These are phyloP conservation scores for Odonthalia washingtoniensis DNA, from an alignment of 31 red algal species.

Conservation along the genomic window DNA sequence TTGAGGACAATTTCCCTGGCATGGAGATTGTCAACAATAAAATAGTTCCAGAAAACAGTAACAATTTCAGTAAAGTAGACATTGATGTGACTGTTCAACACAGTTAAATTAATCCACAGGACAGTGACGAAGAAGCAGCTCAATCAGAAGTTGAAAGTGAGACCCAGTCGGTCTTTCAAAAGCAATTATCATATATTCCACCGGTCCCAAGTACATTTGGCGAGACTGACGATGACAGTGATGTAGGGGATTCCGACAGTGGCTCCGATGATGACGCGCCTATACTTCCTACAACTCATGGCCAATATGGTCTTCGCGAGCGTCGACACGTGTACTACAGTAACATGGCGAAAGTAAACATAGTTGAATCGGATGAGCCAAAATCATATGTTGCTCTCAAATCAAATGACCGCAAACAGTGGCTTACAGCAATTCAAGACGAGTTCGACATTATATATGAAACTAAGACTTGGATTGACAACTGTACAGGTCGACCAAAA, in stretches of 20 bases:
- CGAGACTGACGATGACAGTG: neutral
- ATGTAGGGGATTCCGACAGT: neutral
- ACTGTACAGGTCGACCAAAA: neutral
- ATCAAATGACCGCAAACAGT: slow-evolving; percentile 24
- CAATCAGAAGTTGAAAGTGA: neutral
- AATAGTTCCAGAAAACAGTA: too few species aligned
- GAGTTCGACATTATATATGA: slow-evolving; percentile 33
- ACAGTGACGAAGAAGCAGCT: neutral
- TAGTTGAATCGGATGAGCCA: slow-evolving; percentile 35
- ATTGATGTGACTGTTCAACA: neutral
- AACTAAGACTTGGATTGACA: slow-evolving; percentile 16
- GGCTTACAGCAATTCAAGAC: slow-evolving; percentile 31
- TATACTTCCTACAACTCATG: neutral
- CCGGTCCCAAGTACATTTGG: neutral
- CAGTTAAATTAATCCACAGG: neutral
- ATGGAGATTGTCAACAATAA: too few species aligned
- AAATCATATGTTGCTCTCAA: slow-evolving; percentile 1
- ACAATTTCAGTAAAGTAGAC: neutral
- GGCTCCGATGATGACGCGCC: too few species aligned
- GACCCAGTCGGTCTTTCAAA: too few species aligned
- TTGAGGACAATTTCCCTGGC: slow-evolving; percentile 26
- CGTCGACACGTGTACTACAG: neutral
- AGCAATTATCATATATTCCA: neutral
- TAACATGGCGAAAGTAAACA: neutral
- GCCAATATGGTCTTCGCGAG: neutral